These are phyloP conservation scores for Poronia punctata DNA, from an alignment of 495 filamentous ascomycete species.

Conservation along the genomic window DNA sequence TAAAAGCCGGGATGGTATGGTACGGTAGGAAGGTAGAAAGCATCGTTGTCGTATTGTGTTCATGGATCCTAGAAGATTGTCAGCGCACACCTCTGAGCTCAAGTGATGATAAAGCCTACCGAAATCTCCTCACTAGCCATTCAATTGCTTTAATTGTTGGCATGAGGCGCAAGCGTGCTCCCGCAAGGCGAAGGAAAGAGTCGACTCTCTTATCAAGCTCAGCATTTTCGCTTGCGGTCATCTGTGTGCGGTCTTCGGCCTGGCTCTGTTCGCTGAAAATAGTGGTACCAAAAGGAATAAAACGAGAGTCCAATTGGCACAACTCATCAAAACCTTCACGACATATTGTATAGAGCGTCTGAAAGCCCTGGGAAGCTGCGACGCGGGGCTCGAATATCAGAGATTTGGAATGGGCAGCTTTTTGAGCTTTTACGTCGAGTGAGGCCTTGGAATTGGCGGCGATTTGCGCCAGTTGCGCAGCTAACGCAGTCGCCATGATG, in stretches of 20 bases:
- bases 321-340: conserved; percentile 83
- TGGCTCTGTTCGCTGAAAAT: conserved; percentile 92
- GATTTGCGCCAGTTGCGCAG: conserved; percentile 73
- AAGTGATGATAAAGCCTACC: conserved; percentile 44
- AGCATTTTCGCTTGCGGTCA: conserved; percentile 72
- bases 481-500: conserved; percentile 71
- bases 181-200: conserved; percentile 70
- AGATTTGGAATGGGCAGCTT: conserved; percentile 80
- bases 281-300: conserved; percentile 57
- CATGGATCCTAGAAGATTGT: conserved; percentile 63
- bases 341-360: conserved; percentile 80
- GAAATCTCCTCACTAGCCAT: conserved; percentile 87
- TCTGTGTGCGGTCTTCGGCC: conserved; percentile 72
- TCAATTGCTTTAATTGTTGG: conserved; percentile 86
- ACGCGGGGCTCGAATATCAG: conserved; percentile 78
- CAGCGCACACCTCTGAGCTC: conserved; percentile 19
- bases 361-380: conserved; percentile 79
- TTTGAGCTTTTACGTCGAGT: conserved; percentile 84
- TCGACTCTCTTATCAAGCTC: conserved; percentile 72
- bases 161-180: conserved; percentile 68
- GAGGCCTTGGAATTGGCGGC: conserved; percentile 68
- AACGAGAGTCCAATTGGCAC: conserved; percentile 74
- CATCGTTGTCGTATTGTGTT: conserved; percentile 73
- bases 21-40: conserved; percentile 91
- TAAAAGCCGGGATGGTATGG: conserved; percentile 72